phyloP scores from a whole-genome alignment of 257 asterid genomes.

The Plantago ovata region DNA sequence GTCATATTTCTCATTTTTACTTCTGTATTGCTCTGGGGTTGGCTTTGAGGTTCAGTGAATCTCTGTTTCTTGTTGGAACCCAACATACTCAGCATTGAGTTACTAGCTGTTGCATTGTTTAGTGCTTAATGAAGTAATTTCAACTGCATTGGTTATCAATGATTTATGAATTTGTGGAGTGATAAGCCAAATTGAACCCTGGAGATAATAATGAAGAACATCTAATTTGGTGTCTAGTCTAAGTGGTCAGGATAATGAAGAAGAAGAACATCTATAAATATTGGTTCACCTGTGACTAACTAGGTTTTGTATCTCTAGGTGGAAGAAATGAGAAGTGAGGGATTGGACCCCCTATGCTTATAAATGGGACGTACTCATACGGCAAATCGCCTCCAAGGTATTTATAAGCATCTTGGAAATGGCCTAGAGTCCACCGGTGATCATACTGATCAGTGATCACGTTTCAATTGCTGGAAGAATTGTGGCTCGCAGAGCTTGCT shows the following conservation, averaged over 20 bases:
- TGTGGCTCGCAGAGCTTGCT: conserved; percentile 93
- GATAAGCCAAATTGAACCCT: background rate
- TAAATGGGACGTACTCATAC: conserved; percentile 87
- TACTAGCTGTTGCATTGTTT: background rate
- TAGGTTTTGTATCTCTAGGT: conserved; percentile 40
- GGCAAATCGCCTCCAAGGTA: conserved; percentile 75
- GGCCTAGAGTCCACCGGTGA: conserved; percentile 74
- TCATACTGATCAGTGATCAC: conserved; percentile 41
- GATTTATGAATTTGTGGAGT: background rate
- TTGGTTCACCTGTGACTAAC: background rate
- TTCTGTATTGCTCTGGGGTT: too few species aligned
- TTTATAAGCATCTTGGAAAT: conserved; percentile 57
- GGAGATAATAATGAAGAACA: background rate
- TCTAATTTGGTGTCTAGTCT: too few species aligned
- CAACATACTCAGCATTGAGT: too few species aligned
- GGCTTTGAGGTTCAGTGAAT: too few species aligned
- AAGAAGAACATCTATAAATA: too few species aligned
- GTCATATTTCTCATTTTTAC: too few species aligned
- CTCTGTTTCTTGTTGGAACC: too few species aligned
- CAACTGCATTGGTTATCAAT: background rate
- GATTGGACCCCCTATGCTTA: conserved; percentile 90
- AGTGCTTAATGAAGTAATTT: background rate
- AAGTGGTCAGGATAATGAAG: too few species aligned
- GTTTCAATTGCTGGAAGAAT: conserved; percentile 91
- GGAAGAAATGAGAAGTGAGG: conserved; percentile 81